phyloP scores from a whole-genome alignment of 176 grass and related monocot species.

The Bonia amplexicaulis region DNA sequence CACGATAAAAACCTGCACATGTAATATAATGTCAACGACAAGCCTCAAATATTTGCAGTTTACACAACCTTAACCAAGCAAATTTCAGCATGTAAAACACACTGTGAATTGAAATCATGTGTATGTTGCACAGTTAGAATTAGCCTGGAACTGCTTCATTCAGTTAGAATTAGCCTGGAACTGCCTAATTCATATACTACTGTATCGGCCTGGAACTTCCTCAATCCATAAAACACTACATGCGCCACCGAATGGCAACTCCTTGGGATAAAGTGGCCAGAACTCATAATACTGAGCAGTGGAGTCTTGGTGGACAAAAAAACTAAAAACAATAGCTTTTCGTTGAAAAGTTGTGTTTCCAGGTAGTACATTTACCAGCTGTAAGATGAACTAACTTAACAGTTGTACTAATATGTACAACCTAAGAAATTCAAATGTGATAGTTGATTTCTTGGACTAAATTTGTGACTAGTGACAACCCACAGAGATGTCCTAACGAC shows the following conservation, averaged over 20 bases:
- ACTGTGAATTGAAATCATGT: not conserved
- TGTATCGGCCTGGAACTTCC: not conserved
- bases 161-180: not conserved
- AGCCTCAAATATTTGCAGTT: not conserved
- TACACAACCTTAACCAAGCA: not conserved
- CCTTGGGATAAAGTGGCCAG: not conserved
- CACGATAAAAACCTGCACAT: conserved; percentile 37
- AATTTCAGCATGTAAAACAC: not conserved
- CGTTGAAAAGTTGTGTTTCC: not conserved
- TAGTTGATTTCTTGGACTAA: not conserved
- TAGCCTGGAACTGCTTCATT: not conserved
- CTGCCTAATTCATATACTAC: not conserved
- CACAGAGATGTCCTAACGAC: not conserved
- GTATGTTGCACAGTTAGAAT: not conserved
- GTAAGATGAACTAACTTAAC: not conserved
- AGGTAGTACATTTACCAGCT: not conserved
- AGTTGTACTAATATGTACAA: not conserved
- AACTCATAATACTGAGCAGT: not conserved
- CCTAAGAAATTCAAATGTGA: not conserved
- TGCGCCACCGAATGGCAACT: not conserved
- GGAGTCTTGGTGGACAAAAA: not conserved
- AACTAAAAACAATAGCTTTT: not conserved
- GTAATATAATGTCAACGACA: not conserved
- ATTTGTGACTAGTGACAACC: not conserved
- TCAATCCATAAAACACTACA: not conserved